Base-by-base conservation (phyloP, 2,329 filamentous ascomycete genomes). In the Conoideocrella luteorostrata region DNA sequence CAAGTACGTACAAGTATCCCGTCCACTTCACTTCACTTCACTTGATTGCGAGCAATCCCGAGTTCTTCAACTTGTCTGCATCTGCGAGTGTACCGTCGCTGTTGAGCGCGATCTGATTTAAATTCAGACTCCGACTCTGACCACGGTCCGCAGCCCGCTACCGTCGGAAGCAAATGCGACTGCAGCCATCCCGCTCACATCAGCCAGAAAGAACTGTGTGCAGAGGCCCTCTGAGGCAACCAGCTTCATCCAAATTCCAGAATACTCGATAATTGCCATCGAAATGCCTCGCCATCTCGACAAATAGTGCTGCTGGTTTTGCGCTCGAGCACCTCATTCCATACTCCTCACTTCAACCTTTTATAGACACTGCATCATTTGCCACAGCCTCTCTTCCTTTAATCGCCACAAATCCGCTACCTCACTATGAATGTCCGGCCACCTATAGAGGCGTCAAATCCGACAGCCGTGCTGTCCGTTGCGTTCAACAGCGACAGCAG, bases 401-500 rank as follows among this genome's bases (percentile, higher is more conserved):
- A 21, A 23, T 15, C 26, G 20, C 15, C n/a, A 24, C 40, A 20
- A 32, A 33, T 41, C 26, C n/a, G n/a, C 40, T 58, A 70, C 38
- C n/a, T 28, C 47, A 50, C 48, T 42, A 98, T 97, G 93, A 93
- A 97, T 63, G 94, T 89, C 34, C 78, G 91, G 47, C 86, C 85
- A 41, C 80, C 86, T 45, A 88, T 97, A 58, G 88, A 95, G 69
- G 80, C 81, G 40, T 81, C 86, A 15, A 76, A 75, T 34, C 80
- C 82, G 43, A 84, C 86, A 4, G 77, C 82, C 48, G 90, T 89
- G 10, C 76, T 96, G 29, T 94, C 88, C 12, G 80, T 84, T 36
- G 80, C 86, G 7, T 95, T 95, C 70, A 97, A 96, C 60, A 76
- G 80, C 56, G 87, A 93, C 61, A 79, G 79, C 52, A 90, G 80